phyloP scores from a whole-genome alignment of 257 asterid species.

The Plantago elongata region DNA sequence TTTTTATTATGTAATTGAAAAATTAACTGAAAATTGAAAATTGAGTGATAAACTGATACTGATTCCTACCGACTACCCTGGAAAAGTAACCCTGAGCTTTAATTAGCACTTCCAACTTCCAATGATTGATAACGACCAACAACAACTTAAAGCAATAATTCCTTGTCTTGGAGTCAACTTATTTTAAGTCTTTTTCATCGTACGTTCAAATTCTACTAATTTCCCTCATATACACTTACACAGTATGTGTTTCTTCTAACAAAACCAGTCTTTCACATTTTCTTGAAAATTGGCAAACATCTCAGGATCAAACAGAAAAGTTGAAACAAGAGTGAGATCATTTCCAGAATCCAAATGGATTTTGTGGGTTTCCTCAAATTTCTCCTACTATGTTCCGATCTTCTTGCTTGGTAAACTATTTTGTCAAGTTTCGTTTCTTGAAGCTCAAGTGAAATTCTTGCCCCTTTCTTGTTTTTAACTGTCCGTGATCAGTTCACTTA shows the following conservation, averaged over 20 bases:
- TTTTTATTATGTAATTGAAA: too few relatives aligned
- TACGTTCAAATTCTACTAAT: too few relatives aligned
- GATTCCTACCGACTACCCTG: too few relatives aligned
- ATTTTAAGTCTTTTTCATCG: too few relatives aligned
- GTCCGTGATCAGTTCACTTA: not conserved
- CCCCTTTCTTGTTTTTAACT: not conserved
- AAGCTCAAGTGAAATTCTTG: not conserved
- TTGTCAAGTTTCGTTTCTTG: not conserved
- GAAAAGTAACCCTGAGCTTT: too few relatives aligned
- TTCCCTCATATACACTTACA: too few relatives aligned
- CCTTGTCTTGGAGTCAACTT: too few relatives aligned
- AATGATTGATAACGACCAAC: too few relatives aligned
- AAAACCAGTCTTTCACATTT: not conserved
- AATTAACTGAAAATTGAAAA: too few relatives aligned
- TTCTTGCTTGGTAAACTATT: slow-evolving; percentile 33
- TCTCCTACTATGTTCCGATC: slow-evolving; percentile 22
- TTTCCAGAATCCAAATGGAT: slow-evolving; percentile 21
- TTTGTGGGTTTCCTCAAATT: slow-evolving; percentile 28
- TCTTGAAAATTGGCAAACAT: not conserved
- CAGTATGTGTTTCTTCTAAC: not conserved
- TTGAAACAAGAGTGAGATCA: not conserved
- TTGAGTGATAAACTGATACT: too few relatives aligned
- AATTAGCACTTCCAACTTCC: too few relatives aligned
- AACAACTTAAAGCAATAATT: too few relatives aligned
- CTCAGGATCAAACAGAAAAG: not conserved